A percentile compares a stretch with the other conserved stretches of the same genome.
phyloP scores from a whole-genome alignment of 208 protist genomes.

The Porcisia hertigi region DNA sequence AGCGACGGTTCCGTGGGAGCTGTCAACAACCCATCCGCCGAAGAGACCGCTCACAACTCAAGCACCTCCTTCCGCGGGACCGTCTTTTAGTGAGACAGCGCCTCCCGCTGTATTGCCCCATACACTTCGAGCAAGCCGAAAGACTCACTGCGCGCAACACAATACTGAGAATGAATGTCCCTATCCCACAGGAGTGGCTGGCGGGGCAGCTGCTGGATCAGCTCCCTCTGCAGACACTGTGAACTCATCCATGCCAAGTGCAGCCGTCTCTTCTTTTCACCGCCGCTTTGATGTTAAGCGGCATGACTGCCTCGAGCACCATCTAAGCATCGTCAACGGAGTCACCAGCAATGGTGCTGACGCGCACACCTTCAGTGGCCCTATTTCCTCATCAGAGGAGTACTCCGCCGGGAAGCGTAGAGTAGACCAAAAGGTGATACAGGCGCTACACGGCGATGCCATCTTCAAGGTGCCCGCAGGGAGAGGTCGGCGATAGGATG shows the following conservation, averaged over 20 bases:
- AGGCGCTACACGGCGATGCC: slow-evolving; percentile 46
- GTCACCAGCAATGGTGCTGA: slow-evolving; percentile 1
- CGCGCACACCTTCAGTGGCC: not conserved
- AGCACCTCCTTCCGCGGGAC: not conserved
- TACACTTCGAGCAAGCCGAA: not conserved
- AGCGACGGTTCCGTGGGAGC: slow-evolving; percentile 13
- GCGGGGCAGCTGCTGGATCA: not conserved
- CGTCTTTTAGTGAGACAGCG: not conserved
- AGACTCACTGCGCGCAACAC: not conserved
- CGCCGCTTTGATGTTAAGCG: slow-evolving; percentile 26
- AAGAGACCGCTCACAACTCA: slow-evolving; percentile 4
- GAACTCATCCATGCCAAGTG: not conserved
- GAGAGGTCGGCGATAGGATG: not conserved
- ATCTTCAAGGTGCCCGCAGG: slow-evolving; percentile 45
- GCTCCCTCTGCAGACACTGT: not conserved
- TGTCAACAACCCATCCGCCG: slow-evolving; percentile 4
- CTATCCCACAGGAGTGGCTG: not conserved
- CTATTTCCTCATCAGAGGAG: slow-evolving; percentile 27
- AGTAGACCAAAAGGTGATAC: slow-evolving; percentile 48
- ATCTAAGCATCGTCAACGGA: slow-evolving; percentile 18
- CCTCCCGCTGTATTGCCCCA: not conserved
- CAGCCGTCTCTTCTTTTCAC: slow-evolving; percentile 30
- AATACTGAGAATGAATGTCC: not conserved
- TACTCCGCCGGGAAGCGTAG: slow-evolving; percentile 31
- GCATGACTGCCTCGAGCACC: slow-evolving; percentile 34